Conservation (phyloP, 257 asterid genomes). For the Ilex aquifolium region DNA sequence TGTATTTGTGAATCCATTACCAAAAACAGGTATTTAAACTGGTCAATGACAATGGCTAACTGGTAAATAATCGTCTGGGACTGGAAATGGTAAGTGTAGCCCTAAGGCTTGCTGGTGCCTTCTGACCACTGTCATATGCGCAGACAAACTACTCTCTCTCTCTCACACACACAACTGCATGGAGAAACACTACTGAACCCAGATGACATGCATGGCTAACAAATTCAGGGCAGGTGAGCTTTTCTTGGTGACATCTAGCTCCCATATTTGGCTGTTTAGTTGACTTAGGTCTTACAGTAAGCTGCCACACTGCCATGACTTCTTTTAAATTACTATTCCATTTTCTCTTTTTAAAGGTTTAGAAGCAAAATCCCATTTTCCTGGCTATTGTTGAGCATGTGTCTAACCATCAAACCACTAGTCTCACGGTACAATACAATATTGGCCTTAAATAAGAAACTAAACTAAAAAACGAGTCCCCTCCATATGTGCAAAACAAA, state of each 20-base stretch:
- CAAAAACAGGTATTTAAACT: conserved; percentile 10
- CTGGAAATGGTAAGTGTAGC: conserved; percentile 32
- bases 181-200: neutral
- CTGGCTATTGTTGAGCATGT: neutral
- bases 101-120: conserved; percentile 27
- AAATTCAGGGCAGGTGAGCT: conserved; percentile 27
- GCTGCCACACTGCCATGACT: conserved; percentile 16
- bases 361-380: neutral
- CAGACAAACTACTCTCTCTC: conserved; percentile 10
- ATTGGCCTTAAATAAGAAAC: neutral
- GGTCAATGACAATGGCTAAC: conserved; percentile 28
- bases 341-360: neutral
- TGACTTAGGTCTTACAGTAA: conserved; percentile 17
- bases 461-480: neutral
- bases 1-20: neutral
- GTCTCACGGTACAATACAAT: no score
- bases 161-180: conserved; percentile 7
- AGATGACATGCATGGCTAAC: neutral
- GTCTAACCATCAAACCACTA: no score
- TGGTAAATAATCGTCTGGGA: conserved; percentile 8
- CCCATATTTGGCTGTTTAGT: conserved; percentile 27
- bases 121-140: conserved; percentile 16
- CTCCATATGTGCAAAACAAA: conserved; percentile 11
- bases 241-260: conserved; percentile 21
- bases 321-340: neutral